These are phyloP conservation scores for Eimeria acervulina DNA, from an alignment of 169 alveolate species.

Conservation along the genomic window DNA sequence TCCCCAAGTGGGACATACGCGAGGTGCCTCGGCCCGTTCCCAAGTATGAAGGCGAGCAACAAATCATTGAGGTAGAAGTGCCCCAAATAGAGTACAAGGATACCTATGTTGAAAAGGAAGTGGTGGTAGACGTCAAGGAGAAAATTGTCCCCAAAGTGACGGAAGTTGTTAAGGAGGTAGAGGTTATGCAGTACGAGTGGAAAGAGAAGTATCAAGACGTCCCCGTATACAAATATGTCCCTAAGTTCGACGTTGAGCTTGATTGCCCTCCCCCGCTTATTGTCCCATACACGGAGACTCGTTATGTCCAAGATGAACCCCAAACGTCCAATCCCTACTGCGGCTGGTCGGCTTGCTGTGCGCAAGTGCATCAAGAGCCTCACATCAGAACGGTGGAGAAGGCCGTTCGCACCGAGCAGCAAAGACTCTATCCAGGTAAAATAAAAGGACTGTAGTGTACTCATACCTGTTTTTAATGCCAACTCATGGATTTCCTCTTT, in stretches of 20 bases:
- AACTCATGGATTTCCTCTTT: neutral
- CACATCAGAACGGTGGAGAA: slow-evolving; percentile 64
- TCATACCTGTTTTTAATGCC: neutral
- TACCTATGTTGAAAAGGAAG: slow-evolving; percentile 91
- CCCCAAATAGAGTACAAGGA: slow-evolving; percentile 92
- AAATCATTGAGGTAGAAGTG: slow-evolving; percentile 90
- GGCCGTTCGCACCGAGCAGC: slow-evolving; percentile 75
- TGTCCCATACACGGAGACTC: slow-evolving; percentile 91
- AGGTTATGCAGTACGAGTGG: slow-evolving; percentile 92
- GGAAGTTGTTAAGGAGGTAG: slow-evolving; percentile 91
- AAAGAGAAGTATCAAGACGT: slow-evolving; percentile 92
- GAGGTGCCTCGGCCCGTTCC: slow-evolving; percentile 92
- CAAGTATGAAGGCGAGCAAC: slow-evolving; percentile 92
- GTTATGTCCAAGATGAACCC: slow-evolving; percentile 87
- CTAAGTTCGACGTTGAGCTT: slow-evolving; percentile 92
- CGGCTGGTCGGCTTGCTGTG: slow-evolving; percentile 67
- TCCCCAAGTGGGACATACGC: slow-evolving; percentile 93
- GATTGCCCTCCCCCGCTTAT: slow-evolving; percentile 94
- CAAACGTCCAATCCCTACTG: slow-evolving; percentile 63
- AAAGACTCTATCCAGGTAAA: slow-evolving; percentile 73
- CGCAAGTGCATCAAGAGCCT: slow-evolving; percentile 72
- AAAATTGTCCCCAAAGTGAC: slow-evolving; percentile 92
- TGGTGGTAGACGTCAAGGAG: slow-evolving; percentile 92
- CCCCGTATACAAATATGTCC: slow-evolving; percentile 92
- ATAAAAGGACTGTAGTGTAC: neutral